Evolutionary conservation across 2,329 filamentous ascomycete genomes (phyloP).

Genomic region (Talaromyces sp.): DNA sequence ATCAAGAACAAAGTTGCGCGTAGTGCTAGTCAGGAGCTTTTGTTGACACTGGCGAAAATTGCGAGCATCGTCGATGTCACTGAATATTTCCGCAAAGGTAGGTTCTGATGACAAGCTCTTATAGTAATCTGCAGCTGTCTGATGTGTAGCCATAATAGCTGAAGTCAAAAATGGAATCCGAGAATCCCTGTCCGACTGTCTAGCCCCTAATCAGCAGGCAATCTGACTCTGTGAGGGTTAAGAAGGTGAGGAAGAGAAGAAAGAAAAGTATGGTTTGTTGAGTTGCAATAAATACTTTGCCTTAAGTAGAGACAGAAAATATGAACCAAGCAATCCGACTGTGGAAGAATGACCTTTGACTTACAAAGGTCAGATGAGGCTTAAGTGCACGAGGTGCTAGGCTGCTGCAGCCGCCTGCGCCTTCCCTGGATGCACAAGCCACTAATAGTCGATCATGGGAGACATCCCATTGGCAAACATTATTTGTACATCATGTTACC

Average conservation of each 20-base stretch:
- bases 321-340: background rate
- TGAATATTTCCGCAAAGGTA: conserved; percentile 26
- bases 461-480: background rate
- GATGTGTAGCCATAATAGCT: background rate
- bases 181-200: background rate
- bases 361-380: conserved; percentile 17
- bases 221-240: background rate
- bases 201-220: background rate
- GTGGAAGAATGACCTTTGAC: conserved; percentile 14
- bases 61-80: conserved; percentile 36
- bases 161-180: background rate
- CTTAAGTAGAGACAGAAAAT: background rate
- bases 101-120: conserved; percentile 14
- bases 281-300: background rate
- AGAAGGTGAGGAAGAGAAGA: background rate
- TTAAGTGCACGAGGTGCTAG: conserved; percentile 5
- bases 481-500: background rate
- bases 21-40: conserved; percentile 28
- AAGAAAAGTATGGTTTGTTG: background rate
- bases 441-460: background rate
- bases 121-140: conserved; percentile 32
- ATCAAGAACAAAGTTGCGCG: conserved; percentile 42
- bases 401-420: conserved; percentile 10
- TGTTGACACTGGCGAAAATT: conserved; percentile 31
- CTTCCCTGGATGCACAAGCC: conserved; percentile 8